These are phyloP conservation scores for Phaseolus coccineus DNA, from an alignment of 331 rosid species.

Conservation along the genomic window DNA sequence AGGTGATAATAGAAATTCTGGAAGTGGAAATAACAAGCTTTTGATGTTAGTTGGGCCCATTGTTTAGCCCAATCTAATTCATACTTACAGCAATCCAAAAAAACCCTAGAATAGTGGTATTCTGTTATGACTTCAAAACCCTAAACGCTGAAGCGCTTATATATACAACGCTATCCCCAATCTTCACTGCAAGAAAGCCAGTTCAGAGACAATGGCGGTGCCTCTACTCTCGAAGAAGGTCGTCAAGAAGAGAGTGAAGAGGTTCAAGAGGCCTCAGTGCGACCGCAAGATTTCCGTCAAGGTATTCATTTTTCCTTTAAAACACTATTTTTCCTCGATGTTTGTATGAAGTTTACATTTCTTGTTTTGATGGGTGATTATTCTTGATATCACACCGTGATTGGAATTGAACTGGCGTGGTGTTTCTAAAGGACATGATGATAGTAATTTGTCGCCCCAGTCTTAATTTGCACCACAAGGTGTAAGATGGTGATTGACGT, in stretches of 20 bases:
- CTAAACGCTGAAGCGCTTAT: conserved; percentile 36
- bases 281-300: conserved; percentile 79
- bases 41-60: not conserved
- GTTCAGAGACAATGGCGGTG: conserved; percentile 63
- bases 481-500: conserved; percentile 87
- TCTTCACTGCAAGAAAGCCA: not conserved
- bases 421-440: conserved; percentile 55
- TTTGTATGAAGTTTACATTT: not conserved
- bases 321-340: not conserved
- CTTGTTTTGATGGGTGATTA: not conserved
- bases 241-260: conserved; percentile 81
- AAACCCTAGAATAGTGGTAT: conserved; percentile 39
- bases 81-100: not conserved
- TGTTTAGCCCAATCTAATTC: conserved; percentile 7
- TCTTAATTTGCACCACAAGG: conserved; percentile 66
- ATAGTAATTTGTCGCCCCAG: conserved; percentile 87
- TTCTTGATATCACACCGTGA: not conserved
- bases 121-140: conserved; percentile 26
- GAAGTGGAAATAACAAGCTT: too few species aligned
- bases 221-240: conserved; percentile 72
- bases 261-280: conserved; percentile 77
- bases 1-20: not conserved
- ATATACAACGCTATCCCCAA: not conserved
- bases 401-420: not conserved
- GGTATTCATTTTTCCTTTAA: conserved; percentile 40